A percentile compares a stretch with the other conserved stretches of the same genome.
These are phyloP conservation scores for Xylaria acuta DNA, from an alignment of 495 filamentous ascomycete species.

Conservation along the genomic window DNA sequence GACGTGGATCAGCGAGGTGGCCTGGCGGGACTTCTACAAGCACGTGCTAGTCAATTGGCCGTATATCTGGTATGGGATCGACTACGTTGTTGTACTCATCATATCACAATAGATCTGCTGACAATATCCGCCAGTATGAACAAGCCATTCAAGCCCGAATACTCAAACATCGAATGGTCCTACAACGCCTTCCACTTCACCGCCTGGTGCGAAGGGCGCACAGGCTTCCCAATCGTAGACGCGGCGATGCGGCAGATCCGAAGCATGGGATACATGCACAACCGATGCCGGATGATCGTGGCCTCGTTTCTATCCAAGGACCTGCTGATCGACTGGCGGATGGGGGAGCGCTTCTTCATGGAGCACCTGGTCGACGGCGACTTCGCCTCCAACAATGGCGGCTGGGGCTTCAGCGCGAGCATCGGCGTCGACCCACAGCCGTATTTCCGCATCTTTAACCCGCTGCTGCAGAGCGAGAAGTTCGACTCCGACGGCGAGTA, in stretches of 20 bases:
- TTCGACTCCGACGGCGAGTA: conserved; percentile 74
- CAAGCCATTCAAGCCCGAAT: conserved; percentile 90
- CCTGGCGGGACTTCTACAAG: conserved; percentile 93
- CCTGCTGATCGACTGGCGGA: conserved; percentile 86
- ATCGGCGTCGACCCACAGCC: conserved; percentile 92
- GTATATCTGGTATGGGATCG: conserved; percentile 71
- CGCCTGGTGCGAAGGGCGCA: conserved; percentile 78
- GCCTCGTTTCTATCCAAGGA: conserved; percentile 90
- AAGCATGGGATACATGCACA: conserved; percentile 82
- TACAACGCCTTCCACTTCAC: conserved; percentile 71
- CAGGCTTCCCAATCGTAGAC: conserved; percentile 88
- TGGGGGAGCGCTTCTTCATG: conserved; percentile 91
- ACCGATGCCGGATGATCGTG: conserved; percentile 86
- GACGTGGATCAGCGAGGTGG: conserved; percentile 86
- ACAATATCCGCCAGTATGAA: conserved; percentile 69
- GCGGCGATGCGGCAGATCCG: conserved; percentile 88
- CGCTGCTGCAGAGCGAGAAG: conserved; percentile 82
- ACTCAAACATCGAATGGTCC: conserved; percentile 82
- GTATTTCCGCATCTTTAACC: conserved; percentile 93
- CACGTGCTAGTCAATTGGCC: conserved; percentile 89
- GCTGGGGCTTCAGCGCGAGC: conserved; percentile 83
- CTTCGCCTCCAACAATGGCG: conserved; percentile 90
- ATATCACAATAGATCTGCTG: conserved; percentile 1
- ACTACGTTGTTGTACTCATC: not conserved
- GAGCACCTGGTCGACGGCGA: conserved; percentile 87